Conservation (phyloP, 345 rosid genomes). For the Populus deltoides region DNA sequence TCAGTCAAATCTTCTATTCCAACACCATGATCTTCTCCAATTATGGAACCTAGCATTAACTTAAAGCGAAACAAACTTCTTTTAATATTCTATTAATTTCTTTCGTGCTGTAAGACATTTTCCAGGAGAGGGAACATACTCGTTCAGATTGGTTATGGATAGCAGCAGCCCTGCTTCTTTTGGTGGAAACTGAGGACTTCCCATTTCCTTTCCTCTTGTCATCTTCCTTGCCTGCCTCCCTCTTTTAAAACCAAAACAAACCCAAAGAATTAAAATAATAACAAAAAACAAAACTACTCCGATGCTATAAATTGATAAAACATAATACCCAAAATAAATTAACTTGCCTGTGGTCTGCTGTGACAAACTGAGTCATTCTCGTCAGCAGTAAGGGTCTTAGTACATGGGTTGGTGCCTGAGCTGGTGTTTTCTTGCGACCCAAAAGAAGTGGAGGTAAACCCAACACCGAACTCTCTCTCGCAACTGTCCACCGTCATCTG, state of each 20-base stretch:
- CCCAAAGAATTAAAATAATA: neutral
- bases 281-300: too few relatives aligned
- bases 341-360: conserved; percentile 50
- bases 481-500: conserved; percentile 51
- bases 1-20: neutral
- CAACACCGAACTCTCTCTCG: conserved; percentile 39
- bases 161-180: conserved; percentile 89
- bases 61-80: neutral
- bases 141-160: conserved; percentile 98
- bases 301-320: neutral
- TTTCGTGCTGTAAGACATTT: neutral
- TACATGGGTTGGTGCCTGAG: conserved; percentile 27
- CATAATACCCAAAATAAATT: neutral
- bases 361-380: conserved; percentile 80
- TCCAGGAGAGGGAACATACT: conserved; percentile 36
- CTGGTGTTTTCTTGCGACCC: conserved; percentile 55
- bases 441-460: conserved; percentile 55
- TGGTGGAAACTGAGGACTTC: conserved; percentile 70
- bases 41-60: neutral
- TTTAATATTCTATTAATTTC: neutral
- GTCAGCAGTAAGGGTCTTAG: conserved; percentile 37
- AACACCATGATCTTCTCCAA: neutral
- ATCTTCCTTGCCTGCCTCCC: conserved; percentile 40
- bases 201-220: conserved; percentile 40
- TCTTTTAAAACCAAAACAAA: conserved; percentile 19